Percentiles rank a stretch among this genome's conserved stretches.
phyloP scores from a whole-genome alignment of 73 alveolate genomes.

The Paramecium pentaurelia region DNA sequence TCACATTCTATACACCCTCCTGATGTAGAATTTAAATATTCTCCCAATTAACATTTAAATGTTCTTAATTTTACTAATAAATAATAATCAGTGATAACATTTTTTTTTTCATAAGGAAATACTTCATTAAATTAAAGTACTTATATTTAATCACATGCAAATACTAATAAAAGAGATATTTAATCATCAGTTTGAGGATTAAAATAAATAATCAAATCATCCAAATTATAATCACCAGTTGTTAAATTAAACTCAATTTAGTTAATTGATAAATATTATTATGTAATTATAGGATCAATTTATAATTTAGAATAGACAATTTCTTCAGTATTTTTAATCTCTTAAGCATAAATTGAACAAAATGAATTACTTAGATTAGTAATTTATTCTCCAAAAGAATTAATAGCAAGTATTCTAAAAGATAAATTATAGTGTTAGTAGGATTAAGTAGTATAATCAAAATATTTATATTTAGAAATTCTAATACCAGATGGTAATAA shows the following conservation, averaged over 20 bases:
- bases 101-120: neutral
- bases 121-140: neutral
- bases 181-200: neutral
- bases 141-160: neutral
- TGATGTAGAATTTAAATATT: neutral
- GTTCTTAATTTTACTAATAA: neutral
- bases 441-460: neutral
- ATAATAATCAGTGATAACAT: neutral
- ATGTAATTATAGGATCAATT: neutral
- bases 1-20: neutral
- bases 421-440: neutral
- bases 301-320: neutral
- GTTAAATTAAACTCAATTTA: neutral
- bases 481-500: neutral
- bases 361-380: neutral
- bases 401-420: neutral
- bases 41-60: neutral
- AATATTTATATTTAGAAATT: neutral
- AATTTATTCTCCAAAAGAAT: neutral
- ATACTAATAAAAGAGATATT: neutral
- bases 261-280: neutral
- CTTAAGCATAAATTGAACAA: neutral
- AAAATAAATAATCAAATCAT: neutral
- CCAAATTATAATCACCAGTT: neutral
- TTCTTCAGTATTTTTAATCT: neutral